Base-by-base conservation (phyloP, 805 yeast species). In the Yamadazyma nakazawae region DNA sequence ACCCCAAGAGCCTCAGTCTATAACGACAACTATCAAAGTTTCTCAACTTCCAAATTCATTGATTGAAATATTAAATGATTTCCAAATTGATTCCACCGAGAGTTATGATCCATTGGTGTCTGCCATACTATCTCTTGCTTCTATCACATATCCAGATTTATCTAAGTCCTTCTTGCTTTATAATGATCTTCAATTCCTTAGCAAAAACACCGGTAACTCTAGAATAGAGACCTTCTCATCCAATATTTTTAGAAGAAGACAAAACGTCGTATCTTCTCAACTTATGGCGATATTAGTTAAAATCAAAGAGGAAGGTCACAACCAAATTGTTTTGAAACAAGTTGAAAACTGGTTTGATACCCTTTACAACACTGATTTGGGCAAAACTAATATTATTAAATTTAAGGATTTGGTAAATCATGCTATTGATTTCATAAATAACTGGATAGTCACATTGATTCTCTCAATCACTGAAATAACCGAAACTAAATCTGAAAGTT, bases 101-200 rank as follows among this genome's bases (percentile, higher is more conserved):
- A 55, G 50, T 19, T 25, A 39, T 3, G 49, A 50, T 8, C 41
- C 54, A 9, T 52, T 70, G 16, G 40, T 67, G 8, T 58, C 62
- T 3, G 49, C 71, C 3, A 58, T 68, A 10, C 53, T 62, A 12
- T 58, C 75, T 5, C 51, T 72, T 36, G 57, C 71, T 7, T 51
- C 63, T 12, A 48, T 62, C 6, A 53, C 62, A 8, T 72, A 72
- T 49, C 75, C 75, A 3, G 43, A 60, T 0, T 46, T 62, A 2
- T 50, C 61, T 2, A 48, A 61, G 32, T 69, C 74, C 37, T 69
- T 67, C 39, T 43, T 70, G n/a, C 51, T 68, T 12, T 63, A 55
- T 43, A 70, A 71, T 47, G 76, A 72, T 46, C 55, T 72, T 37
- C 50, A 54, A 28, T 61, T 58, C 21, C 53, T 72, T 3, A 41